Conservation (phyloP, 2,329 filamentous ascomycete species). For the Aspergillus piperis region DNA sequence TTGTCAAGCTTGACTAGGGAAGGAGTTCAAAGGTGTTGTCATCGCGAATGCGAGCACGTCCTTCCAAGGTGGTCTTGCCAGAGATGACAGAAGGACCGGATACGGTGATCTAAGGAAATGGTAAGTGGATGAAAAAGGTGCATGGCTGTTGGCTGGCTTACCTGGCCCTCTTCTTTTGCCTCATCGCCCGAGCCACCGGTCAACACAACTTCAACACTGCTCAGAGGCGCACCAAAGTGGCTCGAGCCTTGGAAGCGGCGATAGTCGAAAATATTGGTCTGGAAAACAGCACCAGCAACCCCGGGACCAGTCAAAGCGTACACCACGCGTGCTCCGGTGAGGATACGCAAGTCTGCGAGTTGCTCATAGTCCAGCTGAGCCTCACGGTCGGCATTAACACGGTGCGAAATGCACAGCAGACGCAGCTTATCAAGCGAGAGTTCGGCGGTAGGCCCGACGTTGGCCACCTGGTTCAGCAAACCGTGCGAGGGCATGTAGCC, state of each 20-base stretch:
- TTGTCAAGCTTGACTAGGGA: constrained; percentile 9
- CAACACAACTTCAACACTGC: constrained; percentile 75
- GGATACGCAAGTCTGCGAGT: constrained; percentile 78
- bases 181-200: constrained; percentile 37
- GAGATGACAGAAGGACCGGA: constrained; percentile 73
- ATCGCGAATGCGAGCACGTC: constrained; percentile 65
- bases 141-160: constrained; percentile 41
- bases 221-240: constrained; percentile 83
- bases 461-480: constrained; percentile 54
- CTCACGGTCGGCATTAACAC: constrained; percentile 60
- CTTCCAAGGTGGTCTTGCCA: constrained; percentile 63
- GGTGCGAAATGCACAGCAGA: constrained; percentile 76
- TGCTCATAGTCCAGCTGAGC: constrained; percentile 67
- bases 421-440: constrained; percentile 68
- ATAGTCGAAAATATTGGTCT: constrained; percentile 89
- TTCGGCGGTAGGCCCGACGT: constrained; percentile 42
- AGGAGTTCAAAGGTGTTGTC: constrained; percentile 70
- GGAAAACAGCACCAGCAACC: constrained; percentile 86
- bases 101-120: constrained; percentile 62
- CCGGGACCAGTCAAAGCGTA: constrained; percentile 80
- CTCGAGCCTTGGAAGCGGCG: constrained; percentile 52
- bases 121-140: background rate
- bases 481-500: constrained; percentile 73
- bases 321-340: constrained; percentile 75
- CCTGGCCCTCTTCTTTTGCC: constrained; percentile 61